These are phyloP conservation scores for Eucalyptus decipiens DNA, from an alignment of 345 rosid species.

Conservation along the genomic window DNA sequence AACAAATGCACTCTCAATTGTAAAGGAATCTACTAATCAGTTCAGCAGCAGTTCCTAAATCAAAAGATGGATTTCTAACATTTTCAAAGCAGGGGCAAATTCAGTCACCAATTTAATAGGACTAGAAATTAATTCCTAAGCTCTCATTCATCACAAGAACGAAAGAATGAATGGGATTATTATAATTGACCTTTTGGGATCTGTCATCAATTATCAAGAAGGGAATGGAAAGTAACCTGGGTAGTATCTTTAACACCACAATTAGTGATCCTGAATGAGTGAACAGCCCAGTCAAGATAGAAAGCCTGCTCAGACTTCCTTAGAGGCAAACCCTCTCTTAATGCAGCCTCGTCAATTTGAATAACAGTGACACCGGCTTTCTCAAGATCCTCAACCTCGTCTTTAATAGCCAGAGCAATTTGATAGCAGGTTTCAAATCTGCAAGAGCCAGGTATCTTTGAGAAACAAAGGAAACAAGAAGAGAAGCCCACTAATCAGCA, in stretches of 20 bases:
- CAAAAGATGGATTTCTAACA: not conserved
- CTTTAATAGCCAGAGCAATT: slow-evolving; percentile 95
- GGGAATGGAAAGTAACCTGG: slow-evolving; percentile 35
- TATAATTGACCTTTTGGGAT: not conserved
- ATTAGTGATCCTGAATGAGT: slow-evolving; percentile 96
- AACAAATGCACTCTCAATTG: not conserved
- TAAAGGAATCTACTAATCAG: not conserved
- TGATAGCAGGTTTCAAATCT: slow-evolving; percentile 93
- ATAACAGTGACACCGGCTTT: slow-evolving; percentile 75
- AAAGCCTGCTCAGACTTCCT: slow-evolving; percentile 95
- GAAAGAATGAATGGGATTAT: not conserved
- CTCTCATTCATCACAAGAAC: not conserved
- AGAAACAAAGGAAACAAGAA: not conserved
- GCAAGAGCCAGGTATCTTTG: not conserved
- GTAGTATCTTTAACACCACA: slow-evolving; percentile 78
- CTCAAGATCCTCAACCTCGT: slow-evolving; percentile 97
- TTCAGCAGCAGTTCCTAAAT: not conserved
- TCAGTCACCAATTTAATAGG: not conserved
- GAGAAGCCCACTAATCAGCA: not conserved
- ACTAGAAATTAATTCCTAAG: not conserved
- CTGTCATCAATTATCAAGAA: not conserved
- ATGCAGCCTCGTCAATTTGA: slow-evolving; percentile 93
- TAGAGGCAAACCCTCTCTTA: slow-evolving; percentile 95
- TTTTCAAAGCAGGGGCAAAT: not conserved
- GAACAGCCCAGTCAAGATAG: slow-evolving; percentile 98